Evolutionary conservation across 225 moss, liverwort and hornwort genomes (phyloP), one percentile per base, ranked within the genome.

Genomic region (Sphagnum contortum): DNA sequence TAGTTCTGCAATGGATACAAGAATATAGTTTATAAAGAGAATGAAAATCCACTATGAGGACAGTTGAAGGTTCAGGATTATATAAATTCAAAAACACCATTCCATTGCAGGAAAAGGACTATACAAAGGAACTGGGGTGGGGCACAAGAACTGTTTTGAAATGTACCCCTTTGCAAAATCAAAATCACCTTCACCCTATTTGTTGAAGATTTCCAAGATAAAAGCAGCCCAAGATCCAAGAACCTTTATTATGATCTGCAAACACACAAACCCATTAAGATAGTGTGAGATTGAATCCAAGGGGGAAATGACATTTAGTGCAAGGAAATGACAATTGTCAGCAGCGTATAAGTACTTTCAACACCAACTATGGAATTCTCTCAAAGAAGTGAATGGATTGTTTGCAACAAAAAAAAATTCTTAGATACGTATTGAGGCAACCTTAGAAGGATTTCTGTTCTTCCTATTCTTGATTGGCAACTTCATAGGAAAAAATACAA

Each of bases 171-270:
- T 73, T 48, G 73, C 4, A 77, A 79, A 85, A 47, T 68, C 70
- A 56, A 98, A 98, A 6, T 93, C 76, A 29, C 88, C 93, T 57
- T 98, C 91, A 61, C 88, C 81, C 46, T 91, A 93, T 12, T 73
- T 45, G 50, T 75, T 77, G 57, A 89, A 73, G 47, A 29, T 62
- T 64, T 91, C 82, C 75, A 98, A 67, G 57, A 98, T 14, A 62
- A 98, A 71, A n/a, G 93, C 83, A 52, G 86, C 68, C 79, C 89
- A 78, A 57, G 85, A 88, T 80, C 89, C 91, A 9, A 86, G 66
- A 45, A 89, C 70, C 82, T 91, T 98, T 80, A 93, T 60, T 72
- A 98, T 91, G 93, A 93, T 89, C 95, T 96, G 75, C 44, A 48
- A 47, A 46, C 0, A 49, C 4, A 50, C 8, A 44, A 12, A 29